phyloP scores from a whole-genome alignment of 1,284 basidiomycete genomes.

The Laetiporus sulphureus region DNA sequence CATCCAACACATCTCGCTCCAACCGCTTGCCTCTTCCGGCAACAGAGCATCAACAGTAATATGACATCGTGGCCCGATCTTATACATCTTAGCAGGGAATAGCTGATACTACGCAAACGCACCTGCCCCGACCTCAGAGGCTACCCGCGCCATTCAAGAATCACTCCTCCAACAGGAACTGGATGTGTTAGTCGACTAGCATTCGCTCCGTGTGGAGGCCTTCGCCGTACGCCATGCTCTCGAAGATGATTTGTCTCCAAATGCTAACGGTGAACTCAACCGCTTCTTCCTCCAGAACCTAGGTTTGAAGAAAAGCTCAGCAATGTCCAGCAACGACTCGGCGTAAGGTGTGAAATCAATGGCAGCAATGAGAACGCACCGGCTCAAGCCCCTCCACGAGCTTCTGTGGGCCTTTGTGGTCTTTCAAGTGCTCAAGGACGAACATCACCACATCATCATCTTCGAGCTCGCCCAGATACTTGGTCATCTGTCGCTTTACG shows the following conservation, averaged over 20 bases:
- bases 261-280: conserved; percentile 64
- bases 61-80: conserved; percentile 17
- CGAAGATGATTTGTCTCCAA: conserved; percentile 87
- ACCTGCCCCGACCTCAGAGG: conserved; percentile 22
- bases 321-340: not conserved
- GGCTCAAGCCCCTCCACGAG: conserved; percentile 83
- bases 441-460: conserved; percentile 89
- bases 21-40: conserved; percentile 7
- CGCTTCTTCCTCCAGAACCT: conserved; percentile 90
- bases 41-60: conserved; percentile 12
- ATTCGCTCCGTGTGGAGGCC: conserved; percentile 73
- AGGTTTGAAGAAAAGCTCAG: conserved; percentile 3
- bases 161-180: not conserved
- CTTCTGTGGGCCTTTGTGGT: conserved; percentile 75
- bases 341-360: not conserved
- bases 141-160: conserved; percentile 5
- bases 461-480: conserved; percentile 82
- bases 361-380: conserved; percentile 44
- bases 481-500: conserved; percentile 72
- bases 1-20: not conserved
- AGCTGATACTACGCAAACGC: conserved; percentile 27
- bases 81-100: conserved; percentile 25
- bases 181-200: conserved; percentile 52
- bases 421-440: conserved; percentile 81
- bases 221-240: conserved; percentile 84